A percentile compares a stretch with the other conserved stretches of the same genome.
These are phyloP conservation scores for Cercospora canescens DNA, from an alignment of 2,329 filamentous ascomycete species.

Conservation along the genomic window DNA sequence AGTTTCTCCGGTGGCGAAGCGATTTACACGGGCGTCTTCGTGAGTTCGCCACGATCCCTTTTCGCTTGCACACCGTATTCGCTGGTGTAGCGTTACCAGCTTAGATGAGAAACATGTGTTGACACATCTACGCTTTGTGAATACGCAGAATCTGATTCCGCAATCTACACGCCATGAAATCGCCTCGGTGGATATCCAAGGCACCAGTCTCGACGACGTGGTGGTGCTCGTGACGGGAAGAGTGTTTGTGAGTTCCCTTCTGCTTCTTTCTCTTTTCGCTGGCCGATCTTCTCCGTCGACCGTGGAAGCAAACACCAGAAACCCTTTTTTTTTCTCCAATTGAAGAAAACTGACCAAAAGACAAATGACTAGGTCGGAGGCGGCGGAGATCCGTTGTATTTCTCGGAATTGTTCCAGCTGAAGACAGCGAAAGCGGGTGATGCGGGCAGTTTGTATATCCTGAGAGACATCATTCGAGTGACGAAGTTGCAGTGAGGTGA, in stretches of 20 bases:
- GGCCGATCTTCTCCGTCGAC: no score
- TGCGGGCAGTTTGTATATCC: neutral
- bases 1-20: neutral
- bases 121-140: no score
- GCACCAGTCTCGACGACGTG: neutral
- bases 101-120: no score
- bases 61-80: no score
- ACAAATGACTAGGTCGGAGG: neutral
- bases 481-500: neutral
- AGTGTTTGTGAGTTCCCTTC: neutral
- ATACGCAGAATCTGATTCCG: neutral
- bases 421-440: neutral
- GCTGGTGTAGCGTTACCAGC: no score
- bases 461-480: neutral
- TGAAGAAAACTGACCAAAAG: no score
- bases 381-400: neutral
- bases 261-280: no score
- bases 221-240: neutral
- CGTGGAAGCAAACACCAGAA: no score
- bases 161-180: conserved; percentile 1
- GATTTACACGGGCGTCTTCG: neutral
- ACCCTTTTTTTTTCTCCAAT: no score
- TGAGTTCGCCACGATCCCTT: neutral
- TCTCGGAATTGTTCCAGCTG: conserved; percentile 2
- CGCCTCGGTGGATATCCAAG: neutral